A percentile compares a stretch with the other conserved stretches of the same genome.
Conservation (phyloP, 257 asterid genomes). For the Lithospermum erythrorhizon region DNA sequence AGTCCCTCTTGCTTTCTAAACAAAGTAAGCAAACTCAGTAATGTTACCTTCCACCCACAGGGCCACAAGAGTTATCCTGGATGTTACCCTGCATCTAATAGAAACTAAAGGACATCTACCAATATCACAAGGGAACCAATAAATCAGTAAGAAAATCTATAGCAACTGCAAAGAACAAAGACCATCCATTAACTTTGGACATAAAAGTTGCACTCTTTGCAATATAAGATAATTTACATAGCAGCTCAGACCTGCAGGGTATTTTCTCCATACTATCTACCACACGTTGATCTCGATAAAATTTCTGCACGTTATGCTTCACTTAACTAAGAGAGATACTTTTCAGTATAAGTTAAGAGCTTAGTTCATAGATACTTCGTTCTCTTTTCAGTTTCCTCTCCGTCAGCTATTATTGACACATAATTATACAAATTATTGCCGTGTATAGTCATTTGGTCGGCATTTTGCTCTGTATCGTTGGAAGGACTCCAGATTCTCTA, state of each 20-base stretch:
- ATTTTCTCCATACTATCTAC: not conserved
- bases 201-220: no score
- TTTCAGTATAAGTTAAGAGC: not conserved
- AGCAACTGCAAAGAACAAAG: no score
- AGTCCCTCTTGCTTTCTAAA: no score
- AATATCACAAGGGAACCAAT: no score
- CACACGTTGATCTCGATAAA: not conserved
- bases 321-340: not conserved
- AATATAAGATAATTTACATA: no score
- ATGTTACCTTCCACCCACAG: no score
- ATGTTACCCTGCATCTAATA: no score
- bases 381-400: not conserved
- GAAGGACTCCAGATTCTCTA: constrained; percentile 62
- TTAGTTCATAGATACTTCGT: not conserved
- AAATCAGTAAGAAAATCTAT: no score
- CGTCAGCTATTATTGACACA: constrained; percentile 4
- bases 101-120: no score
- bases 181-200: no score
- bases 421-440: constrained; percentile 36
- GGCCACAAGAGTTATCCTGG: no score
- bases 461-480: constrained; percentile 58
- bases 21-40: no score
- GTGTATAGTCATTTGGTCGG: constrained; percentile 30
- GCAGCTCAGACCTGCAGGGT: not conserved
- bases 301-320: not conserved